A percentile compares a stretch with the other conserved stretches of the same genome.
Conservation (phyloP, 768 basidiomycete species). For the Pholiota microspora region DNA sequence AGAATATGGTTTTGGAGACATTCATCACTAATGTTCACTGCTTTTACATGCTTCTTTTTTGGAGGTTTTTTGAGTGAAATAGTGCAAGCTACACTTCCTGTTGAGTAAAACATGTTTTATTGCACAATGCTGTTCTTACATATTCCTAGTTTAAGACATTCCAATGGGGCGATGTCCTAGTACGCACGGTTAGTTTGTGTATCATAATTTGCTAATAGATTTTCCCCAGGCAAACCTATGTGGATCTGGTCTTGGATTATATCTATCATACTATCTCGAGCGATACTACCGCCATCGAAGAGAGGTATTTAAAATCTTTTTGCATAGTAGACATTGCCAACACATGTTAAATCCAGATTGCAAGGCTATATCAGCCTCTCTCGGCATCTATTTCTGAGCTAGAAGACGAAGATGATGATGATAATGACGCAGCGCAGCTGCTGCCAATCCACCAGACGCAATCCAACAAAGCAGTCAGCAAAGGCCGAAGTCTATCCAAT, state of each 20-base stretch:
- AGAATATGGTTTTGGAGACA: conserved; percentile 89
- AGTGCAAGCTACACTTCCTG: conserved; percentile 77
- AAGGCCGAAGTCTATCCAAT: conserved; percentile 43
- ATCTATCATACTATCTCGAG: conserved; percentile 65
- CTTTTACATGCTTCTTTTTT: conserved; percentile 70
- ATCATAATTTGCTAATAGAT: neutral
- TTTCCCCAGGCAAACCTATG: conserved; percentile 70
- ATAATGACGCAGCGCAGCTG: conserved; percentile 46
- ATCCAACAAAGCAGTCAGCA: conserved; percentile 15
- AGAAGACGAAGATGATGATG: conserved; percentile 54
- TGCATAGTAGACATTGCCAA: neutral
- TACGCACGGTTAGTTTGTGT: conserved; percentile 31
- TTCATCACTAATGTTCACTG: conserved; percentile 65
- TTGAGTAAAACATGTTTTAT: conserved; percentile 29
- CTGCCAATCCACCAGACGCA: conserved; percentile 47
- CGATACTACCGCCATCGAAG: conserved; percentile 74
- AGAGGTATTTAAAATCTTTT: conserved; percentile 47
- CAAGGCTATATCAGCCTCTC: conserved; percentile 75
- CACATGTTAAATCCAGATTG: conserved; percentile 46
- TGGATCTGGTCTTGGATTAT: conserved; percentile 70
- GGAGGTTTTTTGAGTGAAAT: conserved; percentile 82
- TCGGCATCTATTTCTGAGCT: conserved; percentile 50
- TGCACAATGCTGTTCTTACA: neutral
- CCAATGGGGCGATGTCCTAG: conserved; percentile 69
- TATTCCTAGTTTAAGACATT: conserved; percentile 62